Evolutionary conservation across 2,329 filamentous ascomycete genomes (phyloP), one percentile per base, ranked within the genome.

Genomic region (Penicillium sp.): DNA sequence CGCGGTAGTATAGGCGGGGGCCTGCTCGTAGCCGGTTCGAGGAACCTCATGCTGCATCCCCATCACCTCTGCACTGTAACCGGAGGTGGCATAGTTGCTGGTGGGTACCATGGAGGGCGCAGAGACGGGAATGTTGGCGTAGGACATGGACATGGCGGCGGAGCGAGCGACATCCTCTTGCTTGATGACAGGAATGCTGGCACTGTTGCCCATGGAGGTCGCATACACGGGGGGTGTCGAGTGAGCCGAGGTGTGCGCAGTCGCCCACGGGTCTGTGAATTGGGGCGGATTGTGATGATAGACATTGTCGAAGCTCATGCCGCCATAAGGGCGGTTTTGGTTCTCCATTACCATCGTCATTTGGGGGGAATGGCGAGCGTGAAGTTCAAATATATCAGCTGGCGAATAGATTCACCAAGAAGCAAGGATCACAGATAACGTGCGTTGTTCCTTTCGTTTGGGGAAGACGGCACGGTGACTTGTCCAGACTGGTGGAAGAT

Each of bases 261-360:
- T 33, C 5, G 76, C 76, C 90, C 90, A 96, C 37, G 90, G 90
- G 70, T 96, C 93, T 63, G 86, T 90, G 75, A 96, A 96, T 56
- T 93, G 86, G 56, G 86, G 82, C 36, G 68, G 61, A 37, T 59
- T 73, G 66, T 73, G 78, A 66, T 75, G 78, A 67, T 86, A 83
- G 78, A 90, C 83, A 68, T 82, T 79, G 71, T 91, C 88, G 76
- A 91, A 93, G 70, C 82, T 83, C 75, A 95, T 79, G 67, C 79
- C 81, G 65, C 80, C 87, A 74, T 86, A 88, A 69, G 82, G 82
- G 76, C 83, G 88, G 74, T 91, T 89, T 71, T 90, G 87, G 65
- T 83, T 83, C 75, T 95, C 89, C 76, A 95, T 82, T 71, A 90
- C 88, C 89, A 95, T 95, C 75, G 89, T 93, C 90, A 95, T 95